A percentile compares a stretch with the other conserved stretches of the same genome.
Conservation (phyloP, 2,329 filamentous ascomycete species). For the Diaporthe ilicicola region DNA sequence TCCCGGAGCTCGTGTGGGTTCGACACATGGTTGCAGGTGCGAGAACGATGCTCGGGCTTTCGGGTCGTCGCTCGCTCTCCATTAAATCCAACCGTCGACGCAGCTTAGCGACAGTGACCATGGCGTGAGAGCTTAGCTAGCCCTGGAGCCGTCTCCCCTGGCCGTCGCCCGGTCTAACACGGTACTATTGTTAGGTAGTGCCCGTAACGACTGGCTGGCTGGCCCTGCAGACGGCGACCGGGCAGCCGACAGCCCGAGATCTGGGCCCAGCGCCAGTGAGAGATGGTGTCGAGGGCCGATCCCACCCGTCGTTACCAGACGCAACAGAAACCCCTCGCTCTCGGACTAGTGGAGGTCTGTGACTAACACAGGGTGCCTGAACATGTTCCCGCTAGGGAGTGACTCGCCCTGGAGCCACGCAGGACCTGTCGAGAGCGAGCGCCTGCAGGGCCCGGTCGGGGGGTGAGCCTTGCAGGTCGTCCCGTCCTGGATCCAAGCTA, state of each 20-base stretch:
- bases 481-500: conserved; percentile 19
- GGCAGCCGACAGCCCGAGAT: conserved; percentile 17
- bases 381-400: conserved; percentile 1
- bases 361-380: background rate
- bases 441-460: conserved; percentile 11
- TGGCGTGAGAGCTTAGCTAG: background rate
- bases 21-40: conserved; percentile 23
- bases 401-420: conserved; percentile 1
- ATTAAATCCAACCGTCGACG: background rate
- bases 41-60: conserved; percentile 13
- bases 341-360: conserved; percentile 1
- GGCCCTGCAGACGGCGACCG: conserved; percentile 18
- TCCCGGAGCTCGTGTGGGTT: conserved; percentile 16
- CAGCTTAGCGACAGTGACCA: background rate
- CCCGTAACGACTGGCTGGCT: conserved; percentile 6
- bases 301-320: conserved; percentile 5
- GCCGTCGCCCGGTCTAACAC: conserved; percentile 3
- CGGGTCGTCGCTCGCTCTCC: background rate
- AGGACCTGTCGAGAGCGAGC: background rate
- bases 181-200: conserved; percentile 22
- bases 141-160: background rate
- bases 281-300: conserved; percentile 21
- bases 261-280: conserved; percentile 2
- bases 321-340: conserved; percentile 17
- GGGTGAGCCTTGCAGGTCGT: conserved; percentile 16